A percentile compares a stretch with the other conserved stretches of the same genome.
These are phyloP conservation scores for Hansenula anomala DNA, from an alignment of 1,139 yeast species.

Conservation along the genomic window DNA sequence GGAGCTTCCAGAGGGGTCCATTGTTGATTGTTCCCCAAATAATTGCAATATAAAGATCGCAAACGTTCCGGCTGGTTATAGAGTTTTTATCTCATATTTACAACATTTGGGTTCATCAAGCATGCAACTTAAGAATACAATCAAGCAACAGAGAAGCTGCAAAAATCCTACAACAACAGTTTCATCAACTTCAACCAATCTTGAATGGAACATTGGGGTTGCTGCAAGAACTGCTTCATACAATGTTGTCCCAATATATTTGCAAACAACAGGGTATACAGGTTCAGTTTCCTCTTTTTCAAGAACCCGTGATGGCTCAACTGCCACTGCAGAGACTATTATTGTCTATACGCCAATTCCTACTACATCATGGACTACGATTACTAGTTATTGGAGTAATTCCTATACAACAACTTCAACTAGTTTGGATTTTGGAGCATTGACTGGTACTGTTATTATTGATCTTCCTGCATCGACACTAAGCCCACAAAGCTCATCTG, in stretches of 20 bases:
- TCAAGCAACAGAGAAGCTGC: not conserved
- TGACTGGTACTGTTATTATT: not conserved
- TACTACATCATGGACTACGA: not conserved
- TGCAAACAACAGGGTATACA: not conserved
- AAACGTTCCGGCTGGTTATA: constrained; percentile 10
- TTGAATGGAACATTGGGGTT: not conserved
- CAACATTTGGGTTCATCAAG: constrained; percentile 8
- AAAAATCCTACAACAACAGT: not conserved
- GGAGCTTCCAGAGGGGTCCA: too few species aligned
- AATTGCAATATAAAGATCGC: constrained; percentile 19
- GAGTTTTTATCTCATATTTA: constrained; percentile 13
- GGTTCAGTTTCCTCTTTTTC: not conserved
- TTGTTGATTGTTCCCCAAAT: constrained; percentile 16
- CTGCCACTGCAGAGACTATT: not conserved
- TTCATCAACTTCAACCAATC: not conserved
- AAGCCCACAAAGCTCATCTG: not conserved
- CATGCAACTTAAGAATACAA: not conserved
- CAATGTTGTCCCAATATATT: not conserved
- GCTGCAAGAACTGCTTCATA: not conserved
- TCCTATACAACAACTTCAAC: not conserved
- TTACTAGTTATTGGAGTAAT: not conserved
- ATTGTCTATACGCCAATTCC: not conserved
- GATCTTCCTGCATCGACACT: not conserved
- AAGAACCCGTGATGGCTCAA: not conserved
- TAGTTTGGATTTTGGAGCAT: not conserved